These are phyloP conservation scores for Acanthamoeba lenticulata DNA, from an alignment of 208 protist species.

Conservation along the genomic window DNA sequence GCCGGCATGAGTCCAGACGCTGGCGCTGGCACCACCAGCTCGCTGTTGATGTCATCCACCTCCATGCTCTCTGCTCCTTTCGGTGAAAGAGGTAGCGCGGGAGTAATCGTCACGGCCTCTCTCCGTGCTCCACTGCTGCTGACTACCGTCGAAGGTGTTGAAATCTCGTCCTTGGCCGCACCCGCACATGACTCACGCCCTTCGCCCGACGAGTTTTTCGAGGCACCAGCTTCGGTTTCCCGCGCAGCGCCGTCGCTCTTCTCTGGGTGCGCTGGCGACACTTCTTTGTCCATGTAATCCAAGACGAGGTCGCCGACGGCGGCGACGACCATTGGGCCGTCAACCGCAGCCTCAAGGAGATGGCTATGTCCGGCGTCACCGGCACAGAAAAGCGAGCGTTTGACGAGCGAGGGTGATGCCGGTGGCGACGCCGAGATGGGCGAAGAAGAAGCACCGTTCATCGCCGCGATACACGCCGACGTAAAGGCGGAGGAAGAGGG, in stretches of 20 bases:
- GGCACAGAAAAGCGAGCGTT: not conserved
- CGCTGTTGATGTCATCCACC: constrained; percentile 2
- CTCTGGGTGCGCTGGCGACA: not conserved
- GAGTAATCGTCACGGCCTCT: not conserved
- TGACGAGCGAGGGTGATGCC: not conserved
- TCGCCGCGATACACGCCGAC: not conserved
- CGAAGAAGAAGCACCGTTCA: not conserved
- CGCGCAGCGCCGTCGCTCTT: not conserved
- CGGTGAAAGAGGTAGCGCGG: not conserved
- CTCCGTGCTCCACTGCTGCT: not conserved
- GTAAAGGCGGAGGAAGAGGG: not conserved
- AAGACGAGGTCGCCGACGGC: too few species aligned
- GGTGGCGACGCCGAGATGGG: not conserved
- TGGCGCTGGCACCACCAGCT: too few species aligned
- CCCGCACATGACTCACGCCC: not conserved
- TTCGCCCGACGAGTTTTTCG: not conserved
- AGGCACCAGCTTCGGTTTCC: not conserved
- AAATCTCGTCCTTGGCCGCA: not conserved
- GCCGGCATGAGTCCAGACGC: not conserved
- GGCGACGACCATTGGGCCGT: too few species aligned
- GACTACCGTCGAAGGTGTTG: too few species aligned
- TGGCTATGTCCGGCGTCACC: too few species aligned
- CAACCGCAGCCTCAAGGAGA: too few species aligned
- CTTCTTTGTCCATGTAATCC: too few species aligned
- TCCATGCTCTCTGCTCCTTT: not conserved